phyloP scores from a whole-genome alignment of 2,329 filamentous ascomycete species.

The Davidsoniella neocaledoniae region DNA sequence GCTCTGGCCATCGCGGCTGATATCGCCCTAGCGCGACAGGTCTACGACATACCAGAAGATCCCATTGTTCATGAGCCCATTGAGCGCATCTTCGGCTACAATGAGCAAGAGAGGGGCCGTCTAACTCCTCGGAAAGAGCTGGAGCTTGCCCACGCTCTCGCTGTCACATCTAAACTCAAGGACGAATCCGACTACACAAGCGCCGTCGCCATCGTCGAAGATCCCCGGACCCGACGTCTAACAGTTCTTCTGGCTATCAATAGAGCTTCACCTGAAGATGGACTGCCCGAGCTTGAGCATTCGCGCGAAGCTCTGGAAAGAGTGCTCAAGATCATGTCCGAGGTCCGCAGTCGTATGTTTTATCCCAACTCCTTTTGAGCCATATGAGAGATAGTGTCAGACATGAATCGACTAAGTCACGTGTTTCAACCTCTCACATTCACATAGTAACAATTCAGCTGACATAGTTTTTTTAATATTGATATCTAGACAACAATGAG shows the following conservation, averaged over 20 bases:
- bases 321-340: conserved; percentile 8
- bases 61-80: conserved; percentile 10
- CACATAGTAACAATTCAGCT: background rate
- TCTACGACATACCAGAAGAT: conserved; percentile 12
- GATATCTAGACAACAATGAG: conserved; percentile 5
- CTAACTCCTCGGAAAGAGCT: conserved; percentile 10
- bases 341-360: conserved; percentile 10
- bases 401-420: background rate
- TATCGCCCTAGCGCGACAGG: conserved; percentile 11
- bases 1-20: conserved; percentile 10
- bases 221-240: conserved; percentile 3
- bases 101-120: background rate
- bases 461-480: background rate
- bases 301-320: conserved; percentile 5
- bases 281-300: conserved; percentile 3
- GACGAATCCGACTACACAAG: conserved; percentile 12
- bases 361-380: background rate
- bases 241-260: conserved; percentile 10
- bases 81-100: conserved; percentile 2
- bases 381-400: background rate
- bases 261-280: conserved; percentile 9
- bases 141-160: conserved; percentile 10
- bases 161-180: conserved; percentile 10
- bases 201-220: conserved; percentile 9
- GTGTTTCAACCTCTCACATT: background rate